Evolutionary conservation across 805 yeast species (phyloP).

Genomic region (Yarrowia sp.): DNA sequence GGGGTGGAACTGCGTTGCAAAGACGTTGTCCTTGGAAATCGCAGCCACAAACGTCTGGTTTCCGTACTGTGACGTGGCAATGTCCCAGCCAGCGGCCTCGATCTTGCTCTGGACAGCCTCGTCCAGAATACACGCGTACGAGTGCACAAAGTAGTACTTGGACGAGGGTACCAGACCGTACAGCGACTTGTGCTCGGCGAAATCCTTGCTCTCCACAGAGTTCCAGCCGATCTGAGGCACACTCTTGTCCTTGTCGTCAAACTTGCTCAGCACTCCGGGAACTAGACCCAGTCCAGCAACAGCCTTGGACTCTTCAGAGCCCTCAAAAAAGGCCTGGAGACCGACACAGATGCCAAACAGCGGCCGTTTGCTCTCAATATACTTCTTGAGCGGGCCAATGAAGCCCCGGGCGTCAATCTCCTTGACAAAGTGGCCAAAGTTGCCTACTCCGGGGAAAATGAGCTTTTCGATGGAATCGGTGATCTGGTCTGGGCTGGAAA

Average conservation of each 20-base stretch:
- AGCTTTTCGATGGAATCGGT: slow-evolving; percentile 52
- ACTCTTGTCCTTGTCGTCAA: slow-evolving; percentile 62
- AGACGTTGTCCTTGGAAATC: slow-evolving; percentile 66
- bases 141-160: slow-evolving; percentile 92
- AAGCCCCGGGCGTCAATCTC: slow-evolving; percentile 62
- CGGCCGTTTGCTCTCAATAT: slow-evolving; percentile 74
- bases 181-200: slow-evolving; percentile 38
- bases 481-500: slow-evolving; percentile 46
- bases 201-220: slow-evolving; percentile 31
- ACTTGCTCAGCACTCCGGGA: slow-evolving; percentile 54
- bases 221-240: slow-evolving; percentile 99
- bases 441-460: slow-evolving; percentile 95
- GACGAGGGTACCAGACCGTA: slow-evolving; percentile 64
- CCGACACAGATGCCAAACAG: slow-evolving; percentile 99
- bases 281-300: slow-evolving; percentile 62
- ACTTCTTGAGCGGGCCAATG: slow-evolving; percentile 60
- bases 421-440: slow-evolving; percentile 88
- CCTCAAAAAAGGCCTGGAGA: slow-evolving; percentile 74
- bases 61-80: slow-evolving; percentile 73
- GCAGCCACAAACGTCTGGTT: slow-evolving; percentile 82
- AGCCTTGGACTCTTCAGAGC: slow-evolving; percentile 70
- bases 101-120: not conserved
- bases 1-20: slow-evolving; percentile 99
- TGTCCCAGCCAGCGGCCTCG: slow-evolving; percentile 57
- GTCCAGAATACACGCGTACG: slow-evolving; percentile 67